Conservation (phyloP, 1,284 basidiomycete species). For the Trametes versicolor region DNA sequence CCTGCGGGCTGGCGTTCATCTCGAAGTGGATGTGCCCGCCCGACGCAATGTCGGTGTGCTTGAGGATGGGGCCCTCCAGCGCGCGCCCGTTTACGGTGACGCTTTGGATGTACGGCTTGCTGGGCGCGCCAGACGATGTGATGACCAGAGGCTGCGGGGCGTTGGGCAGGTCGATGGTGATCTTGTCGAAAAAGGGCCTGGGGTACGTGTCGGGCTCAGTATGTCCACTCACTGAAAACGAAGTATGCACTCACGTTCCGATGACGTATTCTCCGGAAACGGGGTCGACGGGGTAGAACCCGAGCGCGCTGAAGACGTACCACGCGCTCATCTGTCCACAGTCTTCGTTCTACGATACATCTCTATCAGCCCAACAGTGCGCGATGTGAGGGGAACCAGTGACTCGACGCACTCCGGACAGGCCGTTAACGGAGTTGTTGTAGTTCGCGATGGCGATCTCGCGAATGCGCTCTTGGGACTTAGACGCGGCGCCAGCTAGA, state of each 20-base stretch:
- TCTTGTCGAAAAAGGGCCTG: conserved; percentile 75
- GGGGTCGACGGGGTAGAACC: conserved; percentile 89
- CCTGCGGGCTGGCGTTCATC: conserved; percentile 64
- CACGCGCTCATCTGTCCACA: conserved; percentile 92
- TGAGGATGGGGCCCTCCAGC: conserved; percentile 57
- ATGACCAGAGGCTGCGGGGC: conserved; percentile 56
- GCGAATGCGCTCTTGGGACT: conserved; percentile 76
- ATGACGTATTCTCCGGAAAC: conserved; percentile 79
- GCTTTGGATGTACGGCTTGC: conserved; percentile 66
- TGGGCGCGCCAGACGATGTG: conserved; percentile 60
- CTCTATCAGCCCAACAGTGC: not conserved
- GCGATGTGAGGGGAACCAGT: not conserved
- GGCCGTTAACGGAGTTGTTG: conserved; percentile 71
- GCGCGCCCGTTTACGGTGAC: conserved; percentile 62
- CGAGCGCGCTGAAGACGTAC: conserved; percentile 85
- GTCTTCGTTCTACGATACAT: conserved; percentile 77
- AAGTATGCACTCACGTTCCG: conserved; percentile 60
- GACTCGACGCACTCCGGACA: conserved; percentile 67
- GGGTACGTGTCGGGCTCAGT: not conserved
- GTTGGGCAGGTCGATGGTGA: conserved; percentile 64
- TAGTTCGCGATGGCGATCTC: conserved; percentile 73
- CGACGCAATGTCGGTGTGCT: conserved; percentile 62
- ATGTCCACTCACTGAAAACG: too few species aligned
- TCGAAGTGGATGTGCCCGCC: conserved; percentile 71
- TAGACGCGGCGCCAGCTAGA: conserved; percentile 73